phyloP scores from a whole-genome alignment of 805 yeast genomes.

The Nakazawaea holstii region DNA sequence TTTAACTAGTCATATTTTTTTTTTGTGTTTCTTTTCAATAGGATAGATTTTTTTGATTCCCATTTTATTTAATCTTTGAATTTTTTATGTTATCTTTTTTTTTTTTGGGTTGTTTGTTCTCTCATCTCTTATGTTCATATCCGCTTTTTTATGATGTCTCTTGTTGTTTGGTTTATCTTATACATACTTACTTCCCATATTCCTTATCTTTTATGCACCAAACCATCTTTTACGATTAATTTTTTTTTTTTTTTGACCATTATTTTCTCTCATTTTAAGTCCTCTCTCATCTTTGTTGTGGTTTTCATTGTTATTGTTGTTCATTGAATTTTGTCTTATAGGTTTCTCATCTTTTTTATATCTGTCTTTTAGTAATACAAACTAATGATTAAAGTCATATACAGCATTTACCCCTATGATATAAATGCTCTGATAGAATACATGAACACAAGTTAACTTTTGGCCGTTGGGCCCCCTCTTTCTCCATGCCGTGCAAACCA shows the following conservation, averaged over 20 bases:
- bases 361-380: no score
- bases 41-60: not conserved
- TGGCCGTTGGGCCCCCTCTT: no score
- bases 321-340: not conserved
- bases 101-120: not conserved
- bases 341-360: not conserved
- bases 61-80: not conserved
- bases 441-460: no score
- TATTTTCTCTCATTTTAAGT: not conserved
- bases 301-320: not conserved
- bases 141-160: not conserved
- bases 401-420: no score
- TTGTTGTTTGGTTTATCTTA: constrained; percentile 1
- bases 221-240: not conserved
- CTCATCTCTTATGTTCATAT: not conserved
- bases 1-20: constrained; percentile 25
- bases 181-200: constrained; percentile 14
- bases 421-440: no score
- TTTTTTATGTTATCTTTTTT: not conserved
- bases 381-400: no score
- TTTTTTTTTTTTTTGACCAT: not conserved
- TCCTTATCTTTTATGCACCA: constrained; percentile 20
- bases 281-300: not conserved
- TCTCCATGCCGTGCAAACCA: no score
- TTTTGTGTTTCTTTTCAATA: not conserved